phyloP scores from a whole-genome alignment of 2,329 filamentous ascomycete species.

The Diaporthe destruens region DNA sequence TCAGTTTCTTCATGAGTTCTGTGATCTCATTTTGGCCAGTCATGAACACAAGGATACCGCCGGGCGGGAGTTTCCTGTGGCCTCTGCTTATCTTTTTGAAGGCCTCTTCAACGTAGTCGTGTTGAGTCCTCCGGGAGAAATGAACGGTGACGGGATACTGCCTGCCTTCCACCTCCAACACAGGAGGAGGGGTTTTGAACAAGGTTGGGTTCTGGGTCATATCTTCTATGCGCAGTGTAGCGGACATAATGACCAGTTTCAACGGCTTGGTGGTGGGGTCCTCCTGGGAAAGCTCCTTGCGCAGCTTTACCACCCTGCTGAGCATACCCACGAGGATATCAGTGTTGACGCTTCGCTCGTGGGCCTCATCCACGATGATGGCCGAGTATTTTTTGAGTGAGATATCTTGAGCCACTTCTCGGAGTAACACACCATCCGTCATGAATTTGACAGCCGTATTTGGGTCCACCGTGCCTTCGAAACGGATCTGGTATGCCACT shows the following conservation, averaged over 20 bases:
- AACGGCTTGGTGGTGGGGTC: conserved; percentile 80
- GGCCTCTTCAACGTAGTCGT: conserved; percentile 91
- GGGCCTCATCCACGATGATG: conserved; percentile 95
- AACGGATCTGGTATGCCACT: conserved; percentile 95
- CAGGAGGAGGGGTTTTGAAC: conserved; percentile 82
- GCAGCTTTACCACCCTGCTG: conserved; percentile 88
- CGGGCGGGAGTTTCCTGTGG: conserved; percentile 89
- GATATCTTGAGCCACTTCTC: conserved; percentile 92
- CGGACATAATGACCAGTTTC: conserved; percentile 98
- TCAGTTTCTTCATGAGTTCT: conserved; percentile 83
- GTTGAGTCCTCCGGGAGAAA: conserved; percentile 84
- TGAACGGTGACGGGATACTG: conserved; percentile 93
- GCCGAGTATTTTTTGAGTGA: conserved; percentile 90
- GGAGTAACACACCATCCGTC: conserved; percentile 95
- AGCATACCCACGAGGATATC: conserved; percentile 99
- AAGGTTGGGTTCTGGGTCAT: conserved; percentile 86
- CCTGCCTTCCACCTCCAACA: conserved; percentile 90
- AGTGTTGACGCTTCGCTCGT: conserved; percentile 97
- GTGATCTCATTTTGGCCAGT: conserved; percentile 94
- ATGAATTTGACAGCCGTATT: conserved; percentile 97
- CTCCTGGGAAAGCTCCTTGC: conserved; percentile 80
- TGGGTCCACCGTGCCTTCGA: conserved; percentile 83
- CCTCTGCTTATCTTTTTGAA: conserved; percentile 89
- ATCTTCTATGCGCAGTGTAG: conserved; percentile 90
- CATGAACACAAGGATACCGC: conserved; percentile 92